These are phyloP conservation scores for Leptomonas seymouri DNA, from an alignment of 208 protist genomes.

Conservation along the genomic window DNA sequence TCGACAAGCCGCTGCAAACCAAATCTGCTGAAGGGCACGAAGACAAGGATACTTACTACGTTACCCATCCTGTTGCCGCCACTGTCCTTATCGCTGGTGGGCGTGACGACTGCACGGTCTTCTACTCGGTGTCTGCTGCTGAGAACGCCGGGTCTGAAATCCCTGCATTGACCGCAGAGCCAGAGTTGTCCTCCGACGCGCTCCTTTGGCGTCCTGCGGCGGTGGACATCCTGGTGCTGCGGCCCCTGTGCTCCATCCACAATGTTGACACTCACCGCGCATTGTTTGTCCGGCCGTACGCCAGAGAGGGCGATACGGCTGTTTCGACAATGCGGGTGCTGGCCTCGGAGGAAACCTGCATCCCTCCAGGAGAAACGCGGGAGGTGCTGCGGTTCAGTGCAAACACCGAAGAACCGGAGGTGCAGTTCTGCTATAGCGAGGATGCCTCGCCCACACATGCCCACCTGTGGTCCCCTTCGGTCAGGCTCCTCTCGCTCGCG, in stretches of 20 bases:
- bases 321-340: conserved; percentile 9
- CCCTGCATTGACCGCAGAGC: neutral
- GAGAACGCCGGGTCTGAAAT: neutral
- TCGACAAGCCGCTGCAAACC: conserved; percentile 3
- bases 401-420: conserved; percentile 26
- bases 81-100: conserved; percentile 16
- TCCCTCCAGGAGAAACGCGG: conserved; percentile 13
- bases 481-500: conserved; percentile 44
- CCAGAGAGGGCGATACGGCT: neutral
- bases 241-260: conserved; percentile 20
- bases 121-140: conserved; percentile 22
- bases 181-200: neutral
- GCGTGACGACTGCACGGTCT: conserved; percentile 19
- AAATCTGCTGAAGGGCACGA: neutral
- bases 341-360: conserved; percentile 9
- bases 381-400: conserved; percentile 20
- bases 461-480: conserved; percentile 41
- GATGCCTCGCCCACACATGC: conserved; percentile 12
- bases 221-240: conserved; percentile 9
- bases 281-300: conserved; percentile 8
- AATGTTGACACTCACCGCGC: conserved; percentile 19
- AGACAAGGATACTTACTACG: conserved; percentile 21
- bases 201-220: conserved; percentile 17
- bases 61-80: conserved; percentile 20
- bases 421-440: conserved; percentile 35